phyloP scores from a whole-genome alignment of 2,329 filamentous ascomycete species.

The Phoma herbarum region DNA sequence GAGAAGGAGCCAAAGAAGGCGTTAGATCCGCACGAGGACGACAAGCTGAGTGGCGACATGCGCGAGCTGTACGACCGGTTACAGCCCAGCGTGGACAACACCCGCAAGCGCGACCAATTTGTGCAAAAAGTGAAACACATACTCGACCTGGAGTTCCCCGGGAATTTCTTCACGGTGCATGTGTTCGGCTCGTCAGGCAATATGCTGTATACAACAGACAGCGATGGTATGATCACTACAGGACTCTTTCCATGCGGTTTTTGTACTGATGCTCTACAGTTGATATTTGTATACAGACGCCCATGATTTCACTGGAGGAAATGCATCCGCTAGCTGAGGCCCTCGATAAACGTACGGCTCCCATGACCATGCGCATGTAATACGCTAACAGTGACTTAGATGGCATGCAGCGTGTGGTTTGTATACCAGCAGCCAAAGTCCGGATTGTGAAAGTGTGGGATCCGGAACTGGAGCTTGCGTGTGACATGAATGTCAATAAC shows the following conservation, averaged over 20 bases:
- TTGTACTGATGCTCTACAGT: constrained; percentile 64
- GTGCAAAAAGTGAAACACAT: constrained; percentile 88
- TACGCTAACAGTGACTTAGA: constrained; percentile 64
- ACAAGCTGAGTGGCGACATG: constrained; percentile 80
- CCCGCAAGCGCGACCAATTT: constrained; percentile 76
- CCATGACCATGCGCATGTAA: neutral
- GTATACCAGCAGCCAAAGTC: constrained; percentile 92
- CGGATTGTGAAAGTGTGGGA: constrained; percentile 99
- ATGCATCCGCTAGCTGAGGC: constrained; percentile 91
- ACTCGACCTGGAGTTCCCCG: constrained; percentile 91
- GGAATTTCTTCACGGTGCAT: constrained; percentile 86
- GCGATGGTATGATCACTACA: constrained; percentile 74
- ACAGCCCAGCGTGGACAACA: constrained; percentile 81
- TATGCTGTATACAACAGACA: constrained; percentile 91
- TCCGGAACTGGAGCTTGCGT: constrained; percentile 85
- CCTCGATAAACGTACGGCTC: constrained; percentile 75
- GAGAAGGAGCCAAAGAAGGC: constrained; percentile 70
- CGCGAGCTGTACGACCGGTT: constrained; percentile 83
- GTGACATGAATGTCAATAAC: constrained; percentile 99
- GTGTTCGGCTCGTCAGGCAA: constrained; percentile 99
- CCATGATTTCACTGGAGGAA: constrained; percentile 84
- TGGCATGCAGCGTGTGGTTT: constrained; percentile 96
- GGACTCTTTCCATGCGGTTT: neutral
- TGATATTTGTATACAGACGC: constrained; percentile 95
- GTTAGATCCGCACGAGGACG: constrained; percentile 51